These are phyloP conservation scores for Taiozyma sp. DNA, from an alignment of 1,139 yeast species.

Conservation along the genomic window DNA sequence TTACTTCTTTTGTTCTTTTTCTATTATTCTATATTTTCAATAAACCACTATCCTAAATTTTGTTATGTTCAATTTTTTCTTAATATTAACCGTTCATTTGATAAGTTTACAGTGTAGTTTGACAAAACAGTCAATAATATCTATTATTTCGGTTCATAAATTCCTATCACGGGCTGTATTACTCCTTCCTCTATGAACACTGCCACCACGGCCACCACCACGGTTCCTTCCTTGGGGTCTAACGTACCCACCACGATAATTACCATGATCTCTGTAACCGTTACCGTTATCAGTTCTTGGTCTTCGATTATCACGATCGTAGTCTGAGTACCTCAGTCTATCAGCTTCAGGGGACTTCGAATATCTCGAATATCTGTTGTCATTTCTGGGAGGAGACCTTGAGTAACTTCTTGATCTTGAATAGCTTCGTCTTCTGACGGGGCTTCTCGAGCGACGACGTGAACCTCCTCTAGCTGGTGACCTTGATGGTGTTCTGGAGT, in stretches of 20 bases:
- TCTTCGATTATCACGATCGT: not conserved
- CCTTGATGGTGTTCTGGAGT: conserved; percentile 8
- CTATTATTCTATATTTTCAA: not conserved
- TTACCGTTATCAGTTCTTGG: not conserved
- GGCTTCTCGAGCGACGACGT: conserved; percentile 1
- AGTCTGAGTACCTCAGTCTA: not conserved
- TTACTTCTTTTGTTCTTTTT: not conserved
- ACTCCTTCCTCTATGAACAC: not conserved
- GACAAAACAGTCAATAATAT: not conserved
- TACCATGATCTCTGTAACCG: conserved; percentile 2
- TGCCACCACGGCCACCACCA: too few species aligned
- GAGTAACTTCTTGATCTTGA: not conserved
- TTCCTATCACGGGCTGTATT: not conserved
- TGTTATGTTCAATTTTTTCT: not conserved
- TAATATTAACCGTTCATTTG: not conserved
- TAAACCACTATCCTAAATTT: not conserved
- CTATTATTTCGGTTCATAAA: not conserved
- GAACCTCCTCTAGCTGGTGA: not conserved
- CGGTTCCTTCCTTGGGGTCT: too few species aligned
- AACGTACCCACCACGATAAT: not conserved
- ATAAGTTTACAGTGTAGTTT: not conserved
- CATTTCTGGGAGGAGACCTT: not conserved
- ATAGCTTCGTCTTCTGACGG: not conserved
- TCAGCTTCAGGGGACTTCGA: not conserved
- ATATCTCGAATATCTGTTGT: not conserved